phyloP scores from a whole-genome alignment of 2,329 filamentous ascomycete genomes.

The Plectosphaerella sp. region DNA sequence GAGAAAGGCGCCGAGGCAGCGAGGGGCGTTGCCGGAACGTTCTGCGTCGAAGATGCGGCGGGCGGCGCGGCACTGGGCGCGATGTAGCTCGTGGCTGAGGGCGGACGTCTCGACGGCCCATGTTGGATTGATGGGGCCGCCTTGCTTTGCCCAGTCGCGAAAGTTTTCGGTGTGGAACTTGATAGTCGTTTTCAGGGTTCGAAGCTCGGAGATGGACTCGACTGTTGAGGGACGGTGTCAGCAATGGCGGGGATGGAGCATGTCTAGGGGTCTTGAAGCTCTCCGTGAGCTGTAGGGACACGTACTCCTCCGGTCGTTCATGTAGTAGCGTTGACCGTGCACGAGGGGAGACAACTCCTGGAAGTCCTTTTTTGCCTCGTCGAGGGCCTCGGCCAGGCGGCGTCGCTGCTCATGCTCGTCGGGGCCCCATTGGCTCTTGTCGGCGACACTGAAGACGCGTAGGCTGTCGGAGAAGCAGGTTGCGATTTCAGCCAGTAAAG shows the following conservation, averaged over 20 bases:
- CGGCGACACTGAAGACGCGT: constrained; percentile 50
- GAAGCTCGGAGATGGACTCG: constrained; percentile 49
- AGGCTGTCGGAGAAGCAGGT: constrained; percentile 47
- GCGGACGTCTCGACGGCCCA: constrained; percentile 49
- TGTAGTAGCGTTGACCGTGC: constrained; percentile 53
- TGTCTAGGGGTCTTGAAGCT: not conserved
- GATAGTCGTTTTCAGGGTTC: constrained; percentile 38
- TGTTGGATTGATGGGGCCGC: constrained; percentile 50
- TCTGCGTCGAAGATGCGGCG: constrained; percentile 50
- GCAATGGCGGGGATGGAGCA: no score
- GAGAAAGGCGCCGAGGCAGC: constrained; percentile 54
- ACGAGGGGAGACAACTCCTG: constrained; percentile 52
- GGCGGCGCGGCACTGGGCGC: constrained; percentile 53
- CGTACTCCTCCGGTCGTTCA: constrained; percentile 51
- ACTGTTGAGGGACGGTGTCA: constrained; percentile 26
- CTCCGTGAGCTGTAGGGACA: constrained; percentile 3
- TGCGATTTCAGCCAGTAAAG: constrained; percentile 54
- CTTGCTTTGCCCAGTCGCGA: constrained; percentile 49
- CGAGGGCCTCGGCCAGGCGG: constrained; percentile 49
- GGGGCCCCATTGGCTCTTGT: constrained; percentile 53
- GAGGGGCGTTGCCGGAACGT: constrained; percentile 36
- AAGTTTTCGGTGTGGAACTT: constrained; percentile 43
- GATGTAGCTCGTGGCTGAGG: constrained; percentile 48
- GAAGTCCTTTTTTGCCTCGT: constrained; percentile 57
- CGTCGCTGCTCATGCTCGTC: constrained; percentile 57